Evolutionary conservation across 371 early-diverging fungal genomes (phyloP).

Genomic region (Rhizomucor miehei): DNA sequence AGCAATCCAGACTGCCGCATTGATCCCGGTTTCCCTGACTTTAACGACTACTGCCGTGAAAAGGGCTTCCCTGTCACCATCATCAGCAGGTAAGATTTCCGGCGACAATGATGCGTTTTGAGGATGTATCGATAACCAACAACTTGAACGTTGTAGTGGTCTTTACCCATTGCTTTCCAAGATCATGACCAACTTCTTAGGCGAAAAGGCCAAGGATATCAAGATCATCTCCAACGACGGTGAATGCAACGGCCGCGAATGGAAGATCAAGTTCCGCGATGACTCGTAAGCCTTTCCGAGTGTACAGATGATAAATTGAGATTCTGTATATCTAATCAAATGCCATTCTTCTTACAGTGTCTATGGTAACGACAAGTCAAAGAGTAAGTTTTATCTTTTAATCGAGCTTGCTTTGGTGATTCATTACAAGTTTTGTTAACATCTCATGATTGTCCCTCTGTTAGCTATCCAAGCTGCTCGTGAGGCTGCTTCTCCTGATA

Average conservation of each 20-base stretch:
- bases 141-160: conserved; percentile 31
- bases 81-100: conserved; percentile 50
- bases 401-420: not conserved
- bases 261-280: conserved; percentile 60
- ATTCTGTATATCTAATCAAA: not conserved
- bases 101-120: not conserved
- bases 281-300: conserved; percentile 34
- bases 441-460: not conserved
- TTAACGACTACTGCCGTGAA: conserved; percentile 45
- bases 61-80: conserved; percentile 50
- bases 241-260: conserved; percentile 34
- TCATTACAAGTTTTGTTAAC: not conserved
- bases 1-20: conserved; percentile 24
- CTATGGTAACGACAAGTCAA: conserved; percentile 62
- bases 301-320: not conserved
- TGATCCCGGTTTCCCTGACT: conserved; percentile 53
- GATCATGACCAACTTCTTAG: conserved; percentile 45
- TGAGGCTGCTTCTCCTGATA: conserved; percentile 27
- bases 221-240: conserved; percentile 50
- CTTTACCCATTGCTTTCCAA: conserved; percentile 37
- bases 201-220: conserved; percentile 40
- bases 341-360: conserved; percentile 13
- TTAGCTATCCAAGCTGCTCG: conserved; percentile 38
- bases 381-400: conserved; percentile 23
- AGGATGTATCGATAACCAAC: not conserved